Evolutionary conservation across 176 grass and related monocot genomes (phyloP).

Genomic region (Aegilops tauschii): DNA sequence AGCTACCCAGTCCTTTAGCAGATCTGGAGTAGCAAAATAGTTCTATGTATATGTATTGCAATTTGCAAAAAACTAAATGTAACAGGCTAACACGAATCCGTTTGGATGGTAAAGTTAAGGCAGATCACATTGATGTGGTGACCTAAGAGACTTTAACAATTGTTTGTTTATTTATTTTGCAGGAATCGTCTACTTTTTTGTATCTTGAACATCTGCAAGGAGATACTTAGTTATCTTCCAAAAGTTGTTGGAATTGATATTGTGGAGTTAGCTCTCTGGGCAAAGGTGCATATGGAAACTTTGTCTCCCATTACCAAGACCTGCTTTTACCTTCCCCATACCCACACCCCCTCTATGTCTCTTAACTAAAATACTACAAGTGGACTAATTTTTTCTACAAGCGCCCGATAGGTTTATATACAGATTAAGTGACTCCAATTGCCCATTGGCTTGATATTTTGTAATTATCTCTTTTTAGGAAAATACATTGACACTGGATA

Average conservation of each 20-base stretch:
- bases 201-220: conserved; percentile 97
- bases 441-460: conserved; percentile 17
- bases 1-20: not conserved
- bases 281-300: conserved; percentile 60
- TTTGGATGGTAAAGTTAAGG: conserved; percentile 2
- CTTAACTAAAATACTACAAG: not conserved
- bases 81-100: not conserved
- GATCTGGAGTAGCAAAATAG: not conserved
- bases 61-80: not conserved
- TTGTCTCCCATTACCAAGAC: conserved; percentile 6
- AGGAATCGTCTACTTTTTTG: conserved; percentile 96
- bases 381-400: not conserved
- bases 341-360: not conserved
- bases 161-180: conserved; percentile 37
- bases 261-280: conserved; percentile 98
- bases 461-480: conserved; percentile 57
- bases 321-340: not conserved
- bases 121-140: conserved; percentile 8
- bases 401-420: not conserved
- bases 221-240: conserved; percentile 75
- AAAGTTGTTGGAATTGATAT: conserved; percentile 97
- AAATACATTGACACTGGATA: conserved; percentile 69
- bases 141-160: not conserved
- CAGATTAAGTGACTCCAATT: not conserved
- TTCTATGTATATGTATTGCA: not conserved